Evolutionary conservation across 768 basidiomycete genomes (phyloP), one percentile per base, ranked within the genome.

Genomic region (Suillus brevipes): DNA sequence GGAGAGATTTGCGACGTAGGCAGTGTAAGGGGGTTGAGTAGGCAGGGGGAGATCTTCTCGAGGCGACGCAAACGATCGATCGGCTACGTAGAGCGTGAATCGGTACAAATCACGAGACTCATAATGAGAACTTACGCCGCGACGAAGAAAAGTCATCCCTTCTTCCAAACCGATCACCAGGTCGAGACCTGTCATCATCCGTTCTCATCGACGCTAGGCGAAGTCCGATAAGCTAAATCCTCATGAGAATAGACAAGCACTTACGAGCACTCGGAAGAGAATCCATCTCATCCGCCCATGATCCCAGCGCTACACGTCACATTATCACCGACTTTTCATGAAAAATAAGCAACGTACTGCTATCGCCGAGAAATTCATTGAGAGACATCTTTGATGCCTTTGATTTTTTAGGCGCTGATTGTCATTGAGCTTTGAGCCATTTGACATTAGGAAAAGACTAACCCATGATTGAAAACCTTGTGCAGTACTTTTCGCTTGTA

Each of bases 251-350:
- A 65, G 37, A 66, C 49, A 62, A 31, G 60, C 45, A 83, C 95
- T 81, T 81, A 99, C 97, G 97, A 73, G 94, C 96, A 71, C 87
- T 91, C 34, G 97, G 97, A 67, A 99, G 85, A 37, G 84, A 71
- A 69, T 97, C 96, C 94, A 98, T 95, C 79, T 99, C 97, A 76
- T 99, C 97, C 8, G 97, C 97, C 97, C 97, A 99, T 74, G 94
- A 96, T 72, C 95, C 97, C 61, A 92, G 80, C 61, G 88, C 94
- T 95, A 65, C 16, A 63, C 59, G 67, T 69, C 58, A 72, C 61
- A 66, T 56, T 66, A 66, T 68, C 53, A 61, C 61, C 61, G 28
- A 53, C 49, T 12, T 52, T 37, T 60, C 37, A 62, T 65, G 62
- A 62, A 71, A 71, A 47, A 64, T 62, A 64, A 60, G 68, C 65